Percentiles rank a stretch among this genome's conserved stretches.
phyloP scores from a whole-genome alignment of 2,329 filamentous ascomycete genomes.

The Fusarium sp. region DNA sequence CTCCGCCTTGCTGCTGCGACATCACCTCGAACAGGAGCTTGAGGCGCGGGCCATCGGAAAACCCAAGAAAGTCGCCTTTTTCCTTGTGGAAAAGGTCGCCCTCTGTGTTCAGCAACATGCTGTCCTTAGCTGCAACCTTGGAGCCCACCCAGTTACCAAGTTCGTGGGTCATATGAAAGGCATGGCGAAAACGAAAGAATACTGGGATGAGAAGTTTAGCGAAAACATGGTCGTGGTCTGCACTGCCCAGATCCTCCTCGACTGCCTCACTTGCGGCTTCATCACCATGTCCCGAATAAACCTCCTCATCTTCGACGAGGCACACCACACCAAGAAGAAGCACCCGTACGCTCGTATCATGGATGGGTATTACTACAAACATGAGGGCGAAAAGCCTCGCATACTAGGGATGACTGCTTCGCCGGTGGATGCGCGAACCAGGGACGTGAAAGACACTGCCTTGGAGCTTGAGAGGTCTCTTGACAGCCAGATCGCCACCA shows the following conservation, averaged over 20 bases:
- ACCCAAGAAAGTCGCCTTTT: slow-evolving; percentile 78
- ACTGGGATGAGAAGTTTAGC: slow-evolving; percentile 62
- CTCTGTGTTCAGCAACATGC: slow-evolving; percentile 90
- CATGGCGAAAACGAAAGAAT: slow-evolving; percentile 51
- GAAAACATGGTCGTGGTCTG: slow-evolving; percentile 88
- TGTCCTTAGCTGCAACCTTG: slow-evolving; percentile 81
- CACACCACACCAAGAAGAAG: slow-evolving; percentile 93
- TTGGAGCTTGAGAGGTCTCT: slow-evolving; percentile 79
- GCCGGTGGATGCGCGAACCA: slow-evolving; percentile 81
- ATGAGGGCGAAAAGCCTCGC: slow-evolving; percentile 67
- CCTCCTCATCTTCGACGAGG: slow-evolving; percentile 93
- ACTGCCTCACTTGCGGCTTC: slow-evolving; percentile 81
- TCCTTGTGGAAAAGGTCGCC: slow-evolving; percentile 89
- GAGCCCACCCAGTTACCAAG: slow-evolving; percentile 73
- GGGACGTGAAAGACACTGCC: slow-evolving; percentile 74
- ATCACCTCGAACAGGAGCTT: slow-evolving; percentile 80
- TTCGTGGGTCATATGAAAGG: slow-evolving; percentile 76
- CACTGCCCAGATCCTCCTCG: slow-evolving; percentile 86
- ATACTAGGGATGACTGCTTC: slow-evolving; percentile 98
- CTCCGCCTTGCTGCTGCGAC: slow-evolving; percentile 82
- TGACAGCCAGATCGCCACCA: slow-evolving; percentile 84
- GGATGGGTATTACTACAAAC: slow-evolving; percentile 79
- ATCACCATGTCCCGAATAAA: slow-evolving; percentile 85
- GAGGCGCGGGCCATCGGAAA: slow-evolving; percentile 70
- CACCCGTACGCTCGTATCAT: slow-evolving; percentile 92